Percentiles rank a stretch among this genome's conserved stretches.
These are phyloP conservation scores for Fusarium aywerte DNA, from an alignment of 2,329 filamentous ascomycete species.

Conservation along the genomic window DNA sequence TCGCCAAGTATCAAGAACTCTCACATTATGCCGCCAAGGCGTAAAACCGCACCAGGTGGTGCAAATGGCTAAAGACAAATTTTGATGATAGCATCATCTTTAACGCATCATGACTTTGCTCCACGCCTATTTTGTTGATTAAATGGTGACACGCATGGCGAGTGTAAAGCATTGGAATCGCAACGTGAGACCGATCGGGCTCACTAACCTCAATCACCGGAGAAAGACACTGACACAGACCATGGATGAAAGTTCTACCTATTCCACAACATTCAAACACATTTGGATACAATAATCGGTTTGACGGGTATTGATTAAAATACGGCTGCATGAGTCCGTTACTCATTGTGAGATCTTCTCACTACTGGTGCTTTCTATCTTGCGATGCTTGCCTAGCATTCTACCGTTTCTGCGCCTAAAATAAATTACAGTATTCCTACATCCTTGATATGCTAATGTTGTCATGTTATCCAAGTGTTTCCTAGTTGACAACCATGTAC, in stretches of 20 bases:
- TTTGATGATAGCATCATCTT: slow-evolving; percentile 29
- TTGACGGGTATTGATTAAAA: slow-evolving; percentile 11
- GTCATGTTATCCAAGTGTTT: neutral
- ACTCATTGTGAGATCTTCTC: neutral
- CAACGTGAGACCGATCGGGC: neutral
- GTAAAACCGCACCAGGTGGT: slow-evolving; percentile 42
- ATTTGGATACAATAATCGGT: neutral
- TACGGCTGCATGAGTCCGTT: neutral
- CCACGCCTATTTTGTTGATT: neutral
- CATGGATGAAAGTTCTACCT: no score
- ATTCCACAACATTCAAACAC: neutral
- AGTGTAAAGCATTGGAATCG: neutral
- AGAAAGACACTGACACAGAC: no score
- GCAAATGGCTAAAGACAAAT: slow-evolving; percentile 20
- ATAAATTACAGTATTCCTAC: slow-evolving; percentile 9
- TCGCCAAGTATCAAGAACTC: slow-evolving; percentile 43
- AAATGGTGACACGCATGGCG: no score
- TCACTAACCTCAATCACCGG: neutral
- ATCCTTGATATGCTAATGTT: neutral
- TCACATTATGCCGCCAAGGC: slow-evolving; percentile 39
- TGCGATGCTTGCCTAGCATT: slow-evolving; percentile 10
- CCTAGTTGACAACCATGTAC: slow-evolving; percentile 35
- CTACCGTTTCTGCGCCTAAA: slow-evolving; percentile 5
- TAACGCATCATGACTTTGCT: neutral
- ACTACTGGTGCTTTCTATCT: slow-evolving; percentile 23